A percentile compares a stretch with the other conserved stretches of the same genome.
phyloP scores from a whole-genome alignment of 2,329 filamentous ascomycete species.

The Fonsecaea pedrosoi region DNA sequence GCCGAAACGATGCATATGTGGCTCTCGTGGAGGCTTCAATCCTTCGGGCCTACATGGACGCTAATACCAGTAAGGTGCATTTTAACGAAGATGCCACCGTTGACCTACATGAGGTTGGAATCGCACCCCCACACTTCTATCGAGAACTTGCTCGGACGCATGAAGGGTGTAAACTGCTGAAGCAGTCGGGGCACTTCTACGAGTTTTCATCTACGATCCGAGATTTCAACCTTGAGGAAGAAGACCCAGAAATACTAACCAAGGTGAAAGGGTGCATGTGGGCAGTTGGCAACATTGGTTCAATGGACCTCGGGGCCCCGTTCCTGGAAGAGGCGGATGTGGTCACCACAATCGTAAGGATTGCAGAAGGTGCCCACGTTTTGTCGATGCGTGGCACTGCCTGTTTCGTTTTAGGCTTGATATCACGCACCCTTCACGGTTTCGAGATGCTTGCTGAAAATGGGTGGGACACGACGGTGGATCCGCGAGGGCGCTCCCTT shows the following conservation, averaged over 20 bases:
- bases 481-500: conserved; percentile 78
- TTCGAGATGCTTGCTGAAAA: conserved; percentile 87
- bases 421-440: conserved; percentile 89
- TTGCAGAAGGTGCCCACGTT: conserved; percentile 85
- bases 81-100: conserved; percentile 62
- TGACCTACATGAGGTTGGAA: conserved; percentile 62
- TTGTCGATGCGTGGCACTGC: conserved; percentile 94
- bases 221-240: conserved; percentile 82
- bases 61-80: conserved; percentile 53
- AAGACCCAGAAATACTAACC: conserved; percentile 82
- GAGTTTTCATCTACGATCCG: conserved; percentile 90
- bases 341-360: conserved; percentile 82
- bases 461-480: conserved; percentile 92
- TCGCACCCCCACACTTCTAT: conserved; percentile 96
- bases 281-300: conserved; percentile 97
- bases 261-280: conserved; percentile 97
- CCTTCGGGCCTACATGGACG: conserved; percentile 75
- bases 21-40: conserved; percentile 93
- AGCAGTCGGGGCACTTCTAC: conserved; percentile 93
- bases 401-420: conserved; percentile 92
- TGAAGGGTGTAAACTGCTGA: conserved; percentile 87
- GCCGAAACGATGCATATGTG: conserved; percentile 95
- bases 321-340: conserved; percentile 92
- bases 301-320: conserved; percentile 94
- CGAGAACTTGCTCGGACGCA: conserved; percentile 89